A percentile compares a stretch with the other conserved stretches of the same genome.
phyloP scores from a whole-genome alignment of 306 rosid species.

The Carpinus fangiana region DNA sequence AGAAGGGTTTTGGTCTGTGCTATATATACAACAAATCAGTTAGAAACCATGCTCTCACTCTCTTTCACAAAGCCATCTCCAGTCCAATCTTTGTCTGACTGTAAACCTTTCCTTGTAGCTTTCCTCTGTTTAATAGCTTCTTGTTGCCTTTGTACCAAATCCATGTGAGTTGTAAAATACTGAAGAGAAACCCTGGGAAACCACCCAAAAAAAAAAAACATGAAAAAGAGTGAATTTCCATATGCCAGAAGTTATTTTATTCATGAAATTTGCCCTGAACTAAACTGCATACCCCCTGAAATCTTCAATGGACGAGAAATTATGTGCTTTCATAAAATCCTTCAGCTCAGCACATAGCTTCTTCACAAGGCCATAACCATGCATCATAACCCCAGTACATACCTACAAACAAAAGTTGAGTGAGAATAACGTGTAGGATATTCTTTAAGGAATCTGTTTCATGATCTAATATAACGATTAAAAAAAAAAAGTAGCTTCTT shows the following conservation, averaged over 20 bases:
- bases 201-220: background rate
- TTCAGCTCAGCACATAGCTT: slow-evolving; percentile 72
- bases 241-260: background rate
- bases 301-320: slow-evolving; percentile 82
- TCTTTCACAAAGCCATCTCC: slow-evolving; percentile 96
- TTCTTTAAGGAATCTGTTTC: background rate
- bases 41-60: slow-evolving; percentile 96
- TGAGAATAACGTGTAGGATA: background rate
- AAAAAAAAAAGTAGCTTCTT: background rate
- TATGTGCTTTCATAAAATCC: slow-evolving; percentile 86
- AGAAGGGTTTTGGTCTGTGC: slow-evolving; percentile 2
- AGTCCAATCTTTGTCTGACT: slow-evolving; percentile 95
- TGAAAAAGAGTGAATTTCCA: background rate
- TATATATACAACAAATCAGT: slow-evolving; percentile 31
- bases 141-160: slow-evolving; percentile 79
- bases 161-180: slow-evolving; percentile 90
- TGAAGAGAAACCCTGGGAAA: slow-evolving; percentile 70
- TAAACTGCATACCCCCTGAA: slow-evolving; percentile 75
- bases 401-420: slow-evolving; percentile 47
- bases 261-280: slow-evolving; percentile 2
- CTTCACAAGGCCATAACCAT: slow-evolving; percentile 93
- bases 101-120: slow-evolving; percentile 76
- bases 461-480: background rate
- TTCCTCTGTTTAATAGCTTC: slow-evolving; percentile 85
- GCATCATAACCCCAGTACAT: slow-evolving; percentile 99